Percentiles rank a stretch among this genome's conserved stretches.
Conservation (phyloP, 495 filamentous ascomycete species). For the Niebla homalea region DNA sequence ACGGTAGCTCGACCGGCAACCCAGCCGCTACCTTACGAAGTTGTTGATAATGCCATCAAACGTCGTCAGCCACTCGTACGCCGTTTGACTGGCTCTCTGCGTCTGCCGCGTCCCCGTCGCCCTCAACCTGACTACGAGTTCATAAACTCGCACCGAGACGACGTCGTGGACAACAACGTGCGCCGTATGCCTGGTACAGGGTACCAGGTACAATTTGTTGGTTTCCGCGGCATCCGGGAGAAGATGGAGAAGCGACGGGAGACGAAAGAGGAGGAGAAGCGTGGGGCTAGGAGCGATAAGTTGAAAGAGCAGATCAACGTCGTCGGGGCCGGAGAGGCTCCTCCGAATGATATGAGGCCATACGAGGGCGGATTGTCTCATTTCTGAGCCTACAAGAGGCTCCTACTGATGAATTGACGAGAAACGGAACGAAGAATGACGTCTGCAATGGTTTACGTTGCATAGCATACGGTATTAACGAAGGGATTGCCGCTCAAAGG, state of each 20-base stretch:
- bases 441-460: too few relatives aligned
- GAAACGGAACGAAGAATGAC: too few relatives aligned
- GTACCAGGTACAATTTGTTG: slow-evolving; percentile 39
- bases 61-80: background rate
- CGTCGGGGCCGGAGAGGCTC: background rate
- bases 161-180: slow-evolving; percentile 23
- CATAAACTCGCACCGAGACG: slow-evolving; percentile 16
- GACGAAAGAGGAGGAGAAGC: slow-evolving; percentile 37
- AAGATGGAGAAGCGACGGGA: slow-evolving; percentile 46
- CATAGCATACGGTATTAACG: too few relatives aligned
- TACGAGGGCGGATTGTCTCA: too few relatives aligned
- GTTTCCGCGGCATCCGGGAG: slow-evolving; percentile 36
- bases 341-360: too few relatives aligned
- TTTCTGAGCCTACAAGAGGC: too few relatives aligned
- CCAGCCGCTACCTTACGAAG: background rate
- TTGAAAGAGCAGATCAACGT: slow-evolving; percentile 54
- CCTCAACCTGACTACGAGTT: slow-evolving; percentile 12
- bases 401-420: too few relatives aligned
- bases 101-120: slow-evolving; percentile 33
- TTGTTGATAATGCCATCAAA: background rate
- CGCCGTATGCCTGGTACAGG: slow-evolving; percentile 32
- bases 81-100: slow-evolving; percentile 34
- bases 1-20: background rate
- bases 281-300: slow-evolving; percentile 49
- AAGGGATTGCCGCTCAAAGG: too few relatives aligned